These are phyloP conservation scores for Lolium multiflorum DNA, from an alignment of 176 grass and related monocot species.

Conservation along the genomic window DNA sequence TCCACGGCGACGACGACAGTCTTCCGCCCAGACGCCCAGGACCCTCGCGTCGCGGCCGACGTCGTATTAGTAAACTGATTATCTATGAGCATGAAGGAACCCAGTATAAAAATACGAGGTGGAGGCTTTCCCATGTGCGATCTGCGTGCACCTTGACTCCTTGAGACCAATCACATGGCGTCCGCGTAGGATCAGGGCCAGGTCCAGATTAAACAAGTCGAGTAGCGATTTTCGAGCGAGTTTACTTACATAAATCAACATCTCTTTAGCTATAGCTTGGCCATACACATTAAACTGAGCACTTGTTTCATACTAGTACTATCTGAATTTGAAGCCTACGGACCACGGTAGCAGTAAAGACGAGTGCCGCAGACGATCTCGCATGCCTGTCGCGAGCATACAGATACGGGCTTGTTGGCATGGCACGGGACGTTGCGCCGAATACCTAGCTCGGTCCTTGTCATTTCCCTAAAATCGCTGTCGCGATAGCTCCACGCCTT, in stretches of 20 bases:
- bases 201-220: background rate
- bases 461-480: constrained; percentile 7
- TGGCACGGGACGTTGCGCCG: background rate
- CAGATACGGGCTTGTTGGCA: constrained; percentile 40
- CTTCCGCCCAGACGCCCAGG: no score
- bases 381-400: background rate
- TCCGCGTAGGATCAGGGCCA: background rate
- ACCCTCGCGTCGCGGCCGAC: no score
- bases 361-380: constrained; percentile 16
- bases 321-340: no score
- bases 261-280: no score
- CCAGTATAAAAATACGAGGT: no score
- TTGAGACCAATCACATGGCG: background rate
- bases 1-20: no score
- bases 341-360: background rate
- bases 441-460: background rate
- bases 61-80: no score
- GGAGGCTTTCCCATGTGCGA: background rate
- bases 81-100: no score
- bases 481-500: background rate
- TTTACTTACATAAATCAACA: no score
- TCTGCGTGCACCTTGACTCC: background rate
- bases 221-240: background rate
- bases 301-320: no score
- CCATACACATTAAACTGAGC: no score